phyloP scores from a whole-genome alignment of 2,329 filamentous ascomycete genomes.

The Aspergillus aculeatus region DNA sequence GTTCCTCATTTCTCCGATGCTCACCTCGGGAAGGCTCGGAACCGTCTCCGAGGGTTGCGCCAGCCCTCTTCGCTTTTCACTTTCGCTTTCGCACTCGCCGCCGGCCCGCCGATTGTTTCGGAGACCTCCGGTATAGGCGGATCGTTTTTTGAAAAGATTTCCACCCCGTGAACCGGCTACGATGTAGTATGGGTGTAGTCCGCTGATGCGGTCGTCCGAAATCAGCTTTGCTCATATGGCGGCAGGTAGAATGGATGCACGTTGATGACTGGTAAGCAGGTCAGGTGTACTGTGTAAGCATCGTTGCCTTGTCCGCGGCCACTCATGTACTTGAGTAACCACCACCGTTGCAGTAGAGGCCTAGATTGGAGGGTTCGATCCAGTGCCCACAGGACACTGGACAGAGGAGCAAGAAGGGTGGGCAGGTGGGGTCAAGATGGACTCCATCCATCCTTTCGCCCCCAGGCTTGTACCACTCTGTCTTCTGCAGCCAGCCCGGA shows the following conservation, averaged over 20 bases:
- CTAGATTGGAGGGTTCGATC: not conserved
- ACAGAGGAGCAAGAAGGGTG: not conserved
- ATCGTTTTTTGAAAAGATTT: not conserved
- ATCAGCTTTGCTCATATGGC: not conserved
- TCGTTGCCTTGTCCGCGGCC: not conserved
- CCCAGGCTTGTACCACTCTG: not conserved
- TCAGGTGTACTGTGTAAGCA: not conserved
- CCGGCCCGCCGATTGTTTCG: not conserved
- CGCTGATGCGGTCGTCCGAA: not conserved
- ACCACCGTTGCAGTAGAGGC: not conserved
- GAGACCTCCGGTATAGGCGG: not conserved
- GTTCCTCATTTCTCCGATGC: slow-evolving; percentile 7
- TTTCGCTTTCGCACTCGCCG: not conserved
- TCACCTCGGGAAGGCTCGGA: slow-evolving; percentile 9
- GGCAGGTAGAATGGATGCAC: not conserved
- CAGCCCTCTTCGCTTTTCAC: too few relatives aligned
- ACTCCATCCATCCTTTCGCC: not conserved
- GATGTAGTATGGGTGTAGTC: too few relatives aligned
- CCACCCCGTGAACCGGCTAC: not conserved
- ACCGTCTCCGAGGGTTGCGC: not conserved
- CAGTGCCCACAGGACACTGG: not conserved
- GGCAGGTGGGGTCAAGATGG: not conserved
- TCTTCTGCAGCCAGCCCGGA: not conserved
- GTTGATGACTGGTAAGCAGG: not conserved
- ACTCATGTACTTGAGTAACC: not conserved